Evolutionary conservation across 179 eudicot species (phyloP).

Genomic region (Patellifolia procumbens): DNA sequence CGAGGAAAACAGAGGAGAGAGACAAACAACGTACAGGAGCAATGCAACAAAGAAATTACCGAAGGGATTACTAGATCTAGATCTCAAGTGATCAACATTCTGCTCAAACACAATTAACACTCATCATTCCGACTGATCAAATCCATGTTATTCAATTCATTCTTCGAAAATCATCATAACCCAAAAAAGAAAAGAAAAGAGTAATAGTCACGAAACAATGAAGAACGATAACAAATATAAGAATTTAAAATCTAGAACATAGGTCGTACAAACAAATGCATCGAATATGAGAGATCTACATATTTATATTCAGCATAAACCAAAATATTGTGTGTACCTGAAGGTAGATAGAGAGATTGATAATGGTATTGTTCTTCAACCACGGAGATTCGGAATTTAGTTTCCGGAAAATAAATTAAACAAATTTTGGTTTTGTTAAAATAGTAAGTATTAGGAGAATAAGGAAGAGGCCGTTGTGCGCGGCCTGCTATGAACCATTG

Average conservation of each 20-base stretch:
- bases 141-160: neutral
- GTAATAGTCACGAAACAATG: neutral
- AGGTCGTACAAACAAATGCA: neutral
- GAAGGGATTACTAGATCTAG: neutral
- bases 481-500: constrained; percentile 12
- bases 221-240: neutral
- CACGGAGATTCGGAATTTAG: neutral
- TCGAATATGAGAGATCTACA: neutral
- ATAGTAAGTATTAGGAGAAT: neutral
- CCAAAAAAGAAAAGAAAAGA: neutral
- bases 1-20: neutral
- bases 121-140: neutral
- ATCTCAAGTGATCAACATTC: constrained; percentile 10
- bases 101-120: neutral
- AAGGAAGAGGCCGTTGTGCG: constrained; percentile 23
- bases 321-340: neutral
- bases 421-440: neutral
- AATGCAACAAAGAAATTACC: neutral
- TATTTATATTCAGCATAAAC: neutral
- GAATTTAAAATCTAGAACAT: neutral
- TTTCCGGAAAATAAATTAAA: neutral
- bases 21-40: neutral
- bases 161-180: neutral
- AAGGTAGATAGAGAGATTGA: neutral
- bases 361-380: neutral